Evolutionary conservation across 495 filamentous ascomycete species (phyloP).

Genomic region (Penicillium cinerascens): DNA sequence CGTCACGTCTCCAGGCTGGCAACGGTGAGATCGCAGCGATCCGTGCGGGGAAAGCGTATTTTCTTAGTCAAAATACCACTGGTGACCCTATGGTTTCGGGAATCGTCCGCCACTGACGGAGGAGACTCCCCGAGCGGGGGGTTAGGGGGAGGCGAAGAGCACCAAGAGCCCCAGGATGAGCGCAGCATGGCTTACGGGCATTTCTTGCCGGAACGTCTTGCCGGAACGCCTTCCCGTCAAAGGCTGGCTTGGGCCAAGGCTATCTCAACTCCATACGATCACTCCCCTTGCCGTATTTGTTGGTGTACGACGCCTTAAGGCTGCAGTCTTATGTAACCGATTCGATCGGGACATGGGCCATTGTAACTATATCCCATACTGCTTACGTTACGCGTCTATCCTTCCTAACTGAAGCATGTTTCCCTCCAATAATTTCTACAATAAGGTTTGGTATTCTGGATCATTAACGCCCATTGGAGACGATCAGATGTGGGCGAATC

Average conservation of each 20-base stretch:
- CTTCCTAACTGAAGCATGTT: neutral
- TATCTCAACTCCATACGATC: neutral
- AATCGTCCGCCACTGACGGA: neutral
- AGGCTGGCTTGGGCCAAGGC: neutral
- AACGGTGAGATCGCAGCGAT: neutral
- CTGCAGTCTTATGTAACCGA: neutral
- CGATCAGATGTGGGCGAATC: too few relatives aligned
- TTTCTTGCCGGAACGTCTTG: neutral
- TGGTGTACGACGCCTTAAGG: neutral
- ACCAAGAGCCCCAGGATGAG: too few relatives aligned
- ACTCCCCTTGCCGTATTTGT: too few relatives aligned
- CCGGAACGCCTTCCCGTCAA: neutral
- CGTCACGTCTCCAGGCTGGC: slow-evolving; percentile 11
- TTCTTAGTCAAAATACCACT: neutral
- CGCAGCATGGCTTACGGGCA: slow-evolving; percentile 1
- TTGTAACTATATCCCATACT: too few relatives aligned
- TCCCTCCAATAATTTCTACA: too few relatives aligned
- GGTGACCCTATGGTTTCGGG: neutral
- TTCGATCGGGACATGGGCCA: neutral
- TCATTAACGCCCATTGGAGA: neutral
- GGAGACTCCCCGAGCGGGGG: neutral
- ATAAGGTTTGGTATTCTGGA: neutral
- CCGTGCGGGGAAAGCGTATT: neutral
- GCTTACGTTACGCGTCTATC: neutral
- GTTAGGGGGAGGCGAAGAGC: too few relatives aligned